Base-by-base conservation (phyloP, 2,329 filamentous ascomycete genomes). In the Alternaria atra region DNA sequence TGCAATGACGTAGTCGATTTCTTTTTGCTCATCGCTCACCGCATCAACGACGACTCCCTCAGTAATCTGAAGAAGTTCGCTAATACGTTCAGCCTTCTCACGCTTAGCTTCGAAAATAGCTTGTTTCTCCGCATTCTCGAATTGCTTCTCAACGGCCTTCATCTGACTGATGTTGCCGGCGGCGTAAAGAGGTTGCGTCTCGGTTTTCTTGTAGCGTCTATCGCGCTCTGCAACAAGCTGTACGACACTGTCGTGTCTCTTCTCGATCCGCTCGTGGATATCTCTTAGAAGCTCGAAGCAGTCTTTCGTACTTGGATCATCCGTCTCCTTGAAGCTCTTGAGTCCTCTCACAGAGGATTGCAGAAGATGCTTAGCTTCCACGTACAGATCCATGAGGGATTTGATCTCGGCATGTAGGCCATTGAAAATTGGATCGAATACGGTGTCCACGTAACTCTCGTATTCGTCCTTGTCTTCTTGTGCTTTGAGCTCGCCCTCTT, bases 381-480 rank as follows among this genome's bases (percentile, higher is more conserved):
- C 79, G 59, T 84, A 84, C n/a, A 81, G 72, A 25, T 81, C 79
- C 64, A 79, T 81, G 10, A 87, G 79, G 3, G 74, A 72, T 15
- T 81, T 80, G 51, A 87, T 84, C 44, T 87, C 84, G 23, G 77
- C 74, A 40, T 85, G 81, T 27, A 87, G 66, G 4, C 79, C 76
- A 40, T 80, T 75, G 58, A 85, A 85, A 3, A 86, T 77, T 4
- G 79, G 78, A 8, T 83, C 80, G 60, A 85, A 87, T 12, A 87
- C 84, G 13, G 80, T 72, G 0, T 77, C 73, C 10, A 84, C 80
- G 62, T 85, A 87, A 51, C 76, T 78, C 25, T 84, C 80, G 43
- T 85, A 81, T 67, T 87, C 85, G 10, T 78, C 77, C 42, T 82
- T 77, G 61, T 86, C 84, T 71, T 87, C 85, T 44, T 83, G 80